These are phyloP conservation scores for Dendrobium huoshanense DNA, from an alignment of 106 monocot genomes.

Conservation along the genomic window DNA sequence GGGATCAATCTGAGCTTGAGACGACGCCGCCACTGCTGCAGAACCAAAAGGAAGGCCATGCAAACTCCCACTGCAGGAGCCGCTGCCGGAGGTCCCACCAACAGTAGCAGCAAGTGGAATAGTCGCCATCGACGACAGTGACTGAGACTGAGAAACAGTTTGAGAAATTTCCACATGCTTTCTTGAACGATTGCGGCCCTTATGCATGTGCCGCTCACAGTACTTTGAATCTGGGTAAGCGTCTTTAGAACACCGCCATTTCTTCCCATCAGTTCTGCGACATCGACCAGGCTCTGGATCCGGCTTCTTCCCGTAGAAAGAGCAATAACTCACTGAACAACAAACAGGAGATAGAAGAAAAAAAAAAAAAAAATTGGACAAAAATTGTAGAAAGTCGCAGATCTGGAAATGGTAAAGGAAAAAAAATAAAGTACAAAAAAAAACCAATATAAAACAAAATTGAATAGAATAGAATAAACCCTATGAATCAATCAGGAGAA, in stretches of 20 bases:
- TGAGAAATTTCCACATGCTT: slow-evolving; percentile 59
- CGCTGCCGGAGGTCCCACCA: background rate
- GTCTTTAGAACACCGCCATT: slow-evolving; percentile 69
- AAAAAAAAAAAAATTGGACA: background rate
- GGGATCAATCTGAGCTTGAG: background rate
- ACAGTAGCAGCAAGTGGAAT: slow-evolving; percentile 12
- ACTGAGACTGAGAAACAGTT: slow-evolving; percentile 14
- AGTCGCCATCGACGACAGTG: slow-evolving; percentile 13
- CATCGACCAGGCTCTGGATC: slow-evolving; percentile 76
- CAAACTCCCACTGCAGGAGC: slow-evolving; percentile 3
- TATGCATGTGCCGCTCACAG: slow-evolving; percentile 81
- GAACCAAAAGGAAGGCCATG: slow-evolving; percentile 5
- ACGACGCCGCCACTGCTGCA: background rate
- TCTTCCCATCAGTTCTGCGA: slow-evolving; percentile 13
- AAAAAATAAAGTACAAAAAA: too few species aligned
- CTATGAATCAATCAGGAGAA: too few species aligned
- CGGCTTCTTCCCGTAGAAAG: slow-evolving; percentile 52
- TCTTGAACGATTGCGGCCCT: slow-evolving; percentile 89
- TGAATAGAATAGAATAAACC: too few species aligned
- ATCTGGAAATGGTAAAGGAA: too few species aligned
- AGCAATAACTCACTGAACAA: slow-evolving; percentile 43
- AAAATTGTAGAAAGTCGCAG: too few species aligned
- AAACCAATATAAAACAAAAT: too few species aligned
- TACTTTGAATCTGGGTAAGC: slow-evolving; percentile 71
- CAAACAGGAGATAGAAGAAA: background rate